Evolutionary conservation across 176 grass and related monocot species (phyloP).

Genomic region (maize (Zea mays)): Zm-B73-REFERENCE-NAM-5.0 NC_050100.1:67932001-67932500

Average conservation of each 20-base stretch:
- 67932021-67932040: neutral
- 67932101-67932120: conserved; percentile 68
- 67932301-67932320: conserved; percentile 98
- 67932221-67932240: conserved; percentile 88
- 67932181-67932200: conserved; percentile 89
- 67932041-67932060: conserved; percentile 37
- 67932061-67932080: conserved; percentile 74
- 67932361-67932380: neutral
- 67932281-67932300: conserved; percentile 88
- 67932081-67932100: conserved; percentile 84
- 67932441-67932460: conserved; percentile 75
- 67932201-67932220: conserved; percentile 95
- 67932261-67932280: conserved; percentile 47
- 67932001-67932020: neutral
- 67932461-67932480: conserved; percentile 84
- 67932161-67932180: conserved; percentile 83
- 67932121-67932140: conserved; percentile 79
- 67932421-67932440: conserved; percentile 94
- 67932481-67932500: conserved; percentile 77
- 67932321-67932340: conserved; percentile 46
- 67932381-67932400: neutral
- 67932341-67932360: neutral
- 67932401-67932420: conserved; percentile 95
- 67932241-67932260: conserved; percentile 56
- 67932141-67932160: conserved; percentile 77